Percentiles rank a stretch among this genome's conserved stretches.
These are phyloP conservation scores for Rhodotorula sphaerocarpa DNA, from an alignment of 768 basidiomycete species.

Conservation along the genomic window DNA sequence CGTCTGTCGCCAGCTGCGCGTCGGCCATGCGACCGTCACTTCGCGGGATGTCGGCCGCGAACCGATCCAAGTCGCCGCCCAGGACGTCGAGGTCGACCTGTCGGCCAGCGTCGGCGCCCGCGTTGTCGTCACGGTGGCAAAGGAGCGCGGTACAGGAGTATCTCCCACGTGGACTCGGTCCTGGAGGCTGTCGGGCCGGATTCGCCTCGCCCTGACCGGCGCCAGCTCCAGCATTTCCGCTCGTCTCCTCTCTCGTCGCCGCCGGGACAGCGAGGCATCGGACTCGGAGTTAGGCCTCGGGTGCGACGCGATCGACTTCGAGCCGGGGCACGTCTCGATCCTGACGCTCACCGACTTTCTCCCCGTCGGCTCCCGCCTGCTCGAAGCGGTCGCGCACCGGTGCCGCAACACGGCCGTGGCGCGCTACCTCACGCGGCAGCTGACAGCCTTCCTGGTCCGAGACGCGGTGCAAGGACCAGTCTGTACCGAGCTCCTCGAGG, in stretches of 20 bases:
- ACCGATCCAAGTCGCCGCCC: neutral
- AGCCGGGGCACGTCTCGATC: conserved; percentile 1
- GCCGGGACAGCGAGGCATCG: neutral
- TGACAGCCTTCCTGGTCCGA: conserved; percentile 8
- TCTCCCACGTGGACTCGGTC: neutral
- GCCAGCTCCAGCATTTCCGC: neutral
- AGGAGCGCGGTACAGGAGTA: too few relatives aligned
- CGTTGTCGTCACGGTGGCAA: neutral
- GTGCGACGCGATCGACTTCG: neutral
- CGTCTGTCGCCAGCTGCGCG: conserved; percentile 2
- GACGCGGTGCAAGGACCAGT: conserved; percentile 9
- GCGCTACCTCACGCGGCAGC: neutral
- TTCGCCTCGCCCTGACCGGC: conserved; percentile 3
- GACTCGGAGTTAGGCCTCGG: neutral
- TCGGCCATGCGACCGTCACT: neutral
- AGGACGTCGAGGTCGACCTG: conserved; percentile 9
- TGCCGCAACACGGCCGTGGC: conserved; percentile 10
- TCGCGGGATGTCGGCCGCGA: conserved; percentile 5
- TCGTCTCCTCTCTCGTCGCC: neutral
- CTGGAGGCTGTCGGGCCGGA: neutral
- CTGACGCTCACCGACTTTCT: conserved; percentile 6
- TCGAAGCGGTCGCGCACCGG: conserved; percentile 1
- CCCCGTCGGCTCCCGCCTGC: neutral
- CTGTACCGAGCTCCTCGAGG: conserved; percentile 5
- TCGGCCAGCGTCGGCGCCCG: conserved; percentile 8